A percentile compares a stretch with the other conserved stretches of the same genome.
Evolutionary conservation across 106 monocot genomes (phyloP).

Genomic region (Dendrobium catenatum): DNA sequence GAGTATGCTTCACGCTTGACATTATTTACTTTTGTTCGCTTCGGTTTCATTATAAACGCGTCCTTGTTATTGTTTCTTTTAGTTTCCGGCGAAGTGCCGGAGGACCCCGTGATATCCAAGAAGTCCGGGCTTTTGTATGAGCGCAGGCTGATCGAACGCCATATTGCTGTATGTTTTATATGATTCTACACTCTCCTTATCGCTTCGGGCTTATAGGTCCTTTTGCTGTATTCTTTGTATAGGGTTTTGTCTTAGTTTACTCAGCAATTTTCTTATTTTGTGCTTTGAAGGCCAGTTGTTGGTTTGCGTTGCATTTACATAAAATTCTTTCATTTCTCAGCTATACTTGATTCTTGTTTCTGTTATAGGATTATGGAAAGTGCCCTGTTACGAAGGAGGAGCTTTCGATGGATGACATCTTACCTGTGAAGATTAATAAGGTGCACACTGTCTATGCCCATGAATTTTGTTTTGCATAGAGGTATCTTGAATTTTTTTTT

Average conservation of each 20-base stretch:
- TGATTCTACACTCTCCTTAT: neutral
- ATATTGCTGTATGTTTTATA: conserved; percentile 41
- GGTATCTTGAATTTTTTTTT: neutral
- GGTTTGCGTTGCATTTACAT: neutral
- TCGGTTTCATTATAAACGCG: neutral
- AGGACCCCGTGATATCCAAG: conserved; percentile 85
- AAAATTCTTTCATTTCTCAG: neutral
- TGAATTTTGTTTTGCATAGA: neutral
- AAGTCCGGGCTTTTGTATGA: conserved; percentile 26
- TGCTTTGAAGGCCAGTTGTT: neutral
- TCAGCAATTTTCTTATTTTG: neutral
- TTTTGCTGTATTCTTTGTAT: neutral
- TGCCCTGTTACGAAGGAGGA: conserved; percentile 94
- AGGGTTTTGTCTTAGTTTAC: neutral
- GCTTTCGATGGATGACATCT: conserved; percentile 69
- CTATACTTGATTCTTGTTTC: conserved; percentile 5
- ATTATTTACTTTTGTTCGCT: neutral
- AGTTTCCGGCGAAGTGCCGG: conserved; percentile 94
- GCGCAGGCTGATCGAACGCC: conserved; percentile 42
- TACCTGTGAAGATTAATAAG: conserved; percentile 30
- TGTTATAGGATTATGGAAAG: conserved; percentile 67
- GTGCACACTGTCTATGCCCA: neutral
- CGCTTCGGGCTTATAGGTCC: neutral
- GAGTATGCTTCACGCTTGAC: conserved; percentile 23
- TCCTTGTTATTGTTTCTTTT: neutral